Evolutionary conservation across 1,139 yeast genomes (phyloP), one percentile per base, ranked within the genome.

Genomic region (Candida tunisiensis): DNA sequence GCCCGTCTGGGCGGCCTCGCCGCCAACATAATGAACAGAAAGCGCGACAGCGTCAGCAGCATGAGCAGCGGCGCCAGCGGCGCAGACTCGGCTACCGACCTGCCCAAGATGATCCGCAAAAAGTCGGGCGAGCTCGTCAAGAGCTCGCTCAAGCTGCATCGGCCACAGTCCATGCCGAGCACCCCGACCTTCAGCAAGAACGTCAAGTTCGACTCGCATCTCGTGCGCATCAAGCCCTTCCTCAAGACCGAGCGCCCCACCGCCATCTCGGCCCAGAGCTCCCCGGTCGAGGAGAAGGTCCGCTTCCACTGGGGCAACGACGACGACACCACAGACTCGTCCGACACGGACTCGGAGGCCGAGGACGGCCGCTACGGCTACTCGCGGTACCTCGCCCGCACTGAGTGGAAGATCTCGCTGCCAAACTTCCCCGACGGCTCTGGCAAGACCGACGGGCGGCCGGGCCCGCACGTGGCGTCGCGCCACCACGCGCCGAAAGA

Each of bases 81-180:
- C n/a, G n/a, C n/a, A n/a, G n/a, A n/a, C n/a, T n/a, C n/a, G n/a
- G n/a, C n/a, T n/a, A n/a, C 19, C 9, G 22, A 12, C 9, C 22
- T 33, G 19, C 37, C 37, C 13, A 15, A 27, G n/a, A 43, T 75
- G 27, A 62, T 74, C 4, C 66, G 82, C 15, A 77, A 74, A 45
- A 80, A 80, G 51, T 69, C 80, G 4, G 92, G 92, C 15, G 93
- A 80, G 45, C 56, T 77, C 22, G 77, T 80, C 26, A 77, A 78
- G 44, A 69, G 85, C 3, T 72, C 80, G 15, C 57, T 80, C 29
- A 77, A 74, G 44, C 46, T 58, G 31, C 65, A 56, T 32, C 54
- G 79, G 30, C 62, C 70, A 19, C 61, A 62, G 38, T 72, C 83
- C 8, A 62, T 78, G 55, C 93, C 93, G 3, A 57, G 75, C 1